Base-by-base conservation (phyloP, 2,329 filamentous ascomycete species). In the Colletotrichum cereale region DNA sequence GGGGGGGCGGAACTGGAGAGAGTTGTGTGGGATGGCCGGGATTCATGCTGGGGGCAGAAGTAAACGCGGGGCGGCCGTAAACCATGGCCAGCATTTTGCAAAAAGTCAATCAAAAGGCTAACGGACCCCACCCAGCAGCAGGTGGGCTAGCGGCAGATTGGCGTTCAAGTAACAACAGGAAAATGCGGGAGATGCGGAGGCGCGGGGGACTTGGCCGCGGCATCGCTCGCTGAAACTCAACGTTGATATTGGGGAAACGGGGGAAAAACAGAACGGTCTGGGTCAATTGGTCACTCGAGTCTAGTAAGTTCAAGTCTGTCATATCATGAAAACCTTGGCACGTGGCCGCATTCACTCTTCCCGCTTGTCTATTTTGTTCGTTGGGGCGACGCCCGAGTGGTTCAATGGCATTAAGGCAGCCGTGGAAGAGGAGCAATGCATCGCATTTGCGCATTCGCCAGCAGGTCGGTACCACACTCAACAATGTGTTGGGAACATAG, bases 211-310 rank as follows among this genome's bases (percentile, higher is more conserved):
- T 55, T 47, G 58, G 52, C 47, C 68, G 68, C 64, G 38, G 56
- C n/a, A 68, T 71, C 40, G 65, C 50, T 71, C 68, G 68, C 68
- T 71, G 58, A 64, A 71, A 71, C 38, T 68, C n/a, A 63, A 34
- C 21, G 7, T 44, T 12, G 21, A 18, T 6, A 10, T 42, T 29
- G 42, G 26, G 36, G 5, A 52, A 40, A 62, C 29, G 44, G 21
- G 44, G 21, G n/a, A 26, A 24, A 36, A 8, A 60, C 42, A 48
- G 53, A 64, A 40, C 31, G 36, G 62, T 16, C 38, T 36, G 21
- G 60, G 24, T 26, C 48, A 7, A 10, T 5, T 24, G 1, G 31
- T 11, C 21, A 21, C 10, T 24, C 14, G 36, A 64, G 48, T 55
- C 18, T 44, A 8, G 14, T 31, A 0, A 12, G 11, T 10, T n/a